These are phyloP conservation scores for Phaeomoniella chlamydospora DNA, from an alignment of 2,329 filamentous ascomycete species.

Conservation along the genomic window DNA sequence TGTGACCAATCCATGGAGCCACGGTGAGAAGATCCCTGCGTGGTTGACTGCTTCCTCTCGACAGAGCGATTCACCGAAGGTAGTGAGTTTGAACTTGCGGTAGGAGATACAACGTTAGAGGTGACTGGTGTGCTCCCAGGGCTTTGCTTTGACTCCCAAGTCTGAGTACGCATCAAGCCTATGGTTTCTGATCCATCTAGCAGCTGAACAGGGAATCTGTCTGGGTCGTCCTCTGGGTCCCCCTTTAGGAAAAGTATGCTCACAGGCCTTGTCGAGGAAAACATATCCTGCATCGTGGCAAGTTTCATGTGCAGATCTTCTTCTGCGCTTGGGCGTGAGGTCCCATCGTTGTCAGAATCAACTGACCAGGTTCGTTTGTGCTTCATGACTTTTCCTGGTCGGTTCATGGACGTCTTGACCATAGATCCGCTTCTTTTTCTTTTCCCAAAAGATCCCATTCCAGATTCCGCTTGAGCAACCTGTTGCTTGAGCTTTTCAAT, in stretches of 20 bases:
- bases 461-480: constrained; percentile 58
- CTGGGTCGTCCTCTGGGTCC: constrained; percentile 29
- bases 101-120: constrained; percentile 22
- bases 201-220: constrained; percentile 25
- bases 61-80: constrained; percentile 32
- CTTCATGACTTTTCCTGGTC: constrained; percentile 72
- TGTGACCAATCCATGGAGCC: neutral
- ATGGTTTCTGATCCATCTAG: constrained; percentile 18
- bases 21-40: neutral
- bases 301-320: constrained; percentile 30
- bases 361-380: constrained; percentile 94
- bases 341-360: constrained; percentile 48
- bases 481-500: constrained; percentile 95
- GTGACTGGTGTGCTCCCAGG: constrained; percentile 16
- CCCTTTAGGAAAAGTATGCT: constrained; percentile 27
- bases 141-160: constrained; percentile 18
- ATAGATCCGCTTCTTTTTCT: constrained; percentile 43
- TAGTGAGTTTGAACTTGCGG: constrained; percentile 22
- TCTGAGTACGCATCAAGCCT: constrained; percentile 13
- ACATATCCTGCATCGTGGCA: constrained; percentile 29
- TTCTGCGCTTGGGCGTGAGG: constrained; percentile 22
- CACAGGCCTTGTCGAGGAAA: constrained; percentile 25
- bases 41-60: constrained; percentile 24
- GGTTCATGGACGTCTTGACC: constrained; percentile 27
- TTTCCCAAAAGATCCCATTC: constrained; percentile 45